phyloP scores from a whole-genome alignment of 257 asterid genomes.

The Anisodus acutangulus region DNA sequence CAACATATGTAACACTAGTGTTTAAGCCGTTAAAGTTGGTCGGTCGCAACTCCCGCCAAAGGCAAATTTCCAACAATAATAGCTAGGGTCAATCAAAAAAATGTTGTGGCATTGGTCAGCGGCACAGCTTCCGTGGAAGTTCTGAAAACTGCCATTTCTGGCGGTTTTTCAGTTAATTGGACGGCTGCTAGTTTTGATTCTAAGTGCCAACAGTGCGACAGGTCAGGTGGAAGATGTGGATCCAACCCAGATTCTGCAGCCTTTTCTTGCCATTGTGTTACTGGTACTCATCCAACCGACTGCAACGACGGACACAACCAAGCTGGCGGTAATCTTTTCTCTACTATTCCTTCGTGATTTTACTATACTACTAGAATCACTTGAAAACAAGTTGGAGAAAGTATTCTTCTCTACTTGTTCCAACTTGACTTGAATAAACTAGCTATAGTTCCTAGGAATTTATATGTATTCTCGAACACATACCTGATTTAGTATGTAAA shows the following conservation, averaged over 20 bases:
- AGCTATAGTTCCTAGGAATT: background rate
- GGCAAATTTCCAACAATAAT: no score
- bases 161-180: conserved; percentile 57
- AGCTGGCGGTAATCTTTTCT: background rate
- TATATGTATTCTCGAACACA: background rate
- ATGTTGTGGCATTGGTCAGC: background rate
- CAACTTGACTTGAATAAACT: background rate
- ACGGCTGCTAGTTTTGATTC: conserved; percentile 27
- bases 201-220: conserved; percentile 39
- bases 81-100: conserved; percentile 41
- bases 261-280: conserved; percentile 47
- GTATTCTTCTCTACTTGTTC: background rate
- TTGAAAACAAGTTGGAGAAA: background rate
- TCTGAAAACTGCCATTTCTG: conserved; percentile 23
- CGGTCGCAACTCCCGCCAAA: no score
- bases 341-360: background rate
- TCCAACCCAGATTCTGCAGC: conserved; percentile 17
- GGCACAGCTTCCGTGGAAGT: background rate
- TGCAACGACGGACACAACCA: no score
- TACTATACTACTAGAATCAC: background rate
- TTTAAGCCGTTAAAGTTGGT: no score
- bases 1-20: no score
- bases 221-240: conserved; percentile 59
- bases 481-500: background rate
- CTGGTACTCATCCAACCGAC: conserved; percentile 7